Percentiles rank a stretch among this genome's conserved stretches.
These are phyloP conservation scores for Termitomyces sp. DNA, from an alignment of 768 basidiomycete genomes.

Conservation along the genomic window DNA sequence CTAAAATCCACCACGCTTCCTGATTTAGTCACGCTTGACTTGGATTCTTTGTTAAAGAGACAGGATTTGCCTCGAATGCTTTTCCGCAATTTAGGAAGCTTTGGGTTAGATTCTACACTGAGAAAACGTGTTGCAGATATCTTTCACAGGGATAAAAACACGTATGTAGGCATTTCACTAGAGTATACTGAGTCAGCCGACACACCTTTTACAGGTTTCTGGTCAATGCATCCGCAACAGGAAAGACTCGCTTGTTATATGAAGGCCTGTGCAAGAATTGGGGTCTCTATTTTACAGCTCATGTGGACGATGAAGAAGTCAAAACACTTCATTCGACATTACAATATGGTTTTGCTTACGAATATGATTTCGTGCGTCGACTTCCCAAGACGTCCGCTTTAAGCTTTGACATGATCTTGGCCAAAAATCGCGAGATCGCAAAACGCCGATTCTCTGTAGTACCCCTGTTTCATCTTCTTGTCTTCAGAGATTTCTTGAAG, in stretches of 20 bases:
- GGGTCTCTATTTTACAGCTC: conserved; percentile 2
- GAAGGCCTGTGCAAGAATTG: conserved; percentile 8
- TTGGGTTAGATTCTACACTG: neutral
- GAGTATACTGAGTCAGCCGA: neutral
- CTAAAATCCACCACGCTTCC: neutral
- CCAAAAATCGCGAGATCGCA: neutral
- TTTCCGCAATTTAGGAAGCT: neutral
- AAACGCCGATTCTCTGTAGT: neutral
- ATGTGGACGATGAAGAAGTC: neutral
- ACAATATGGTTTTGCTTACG: neutral
- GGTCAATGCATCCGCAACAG: neutral
- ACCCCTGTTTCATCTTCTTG: neutral
- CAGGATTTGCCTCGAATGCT: neutral
- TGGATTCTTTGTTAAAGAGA: neutral
- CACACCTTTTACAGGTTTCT: neutral
- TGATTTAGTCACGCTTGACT: neutral
- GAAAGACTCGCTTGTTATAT: conserved; percentile 3
- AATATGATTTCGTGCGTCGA: neutral
- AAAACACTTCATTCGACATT: neutral
- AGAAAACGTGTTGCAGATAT: neutral
- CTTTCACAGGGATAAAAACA: neutral
- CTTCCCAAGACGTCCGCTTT: neutral
- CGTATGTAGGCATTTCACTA: neutral
- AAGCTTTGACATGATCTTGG: neutral
- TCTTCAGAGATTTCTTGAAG: neutral